Base-by-base conservation (phyloP, 2,329 filamentous ascomycete genomes). In the Hirsutella minnesotensis region DNA sequence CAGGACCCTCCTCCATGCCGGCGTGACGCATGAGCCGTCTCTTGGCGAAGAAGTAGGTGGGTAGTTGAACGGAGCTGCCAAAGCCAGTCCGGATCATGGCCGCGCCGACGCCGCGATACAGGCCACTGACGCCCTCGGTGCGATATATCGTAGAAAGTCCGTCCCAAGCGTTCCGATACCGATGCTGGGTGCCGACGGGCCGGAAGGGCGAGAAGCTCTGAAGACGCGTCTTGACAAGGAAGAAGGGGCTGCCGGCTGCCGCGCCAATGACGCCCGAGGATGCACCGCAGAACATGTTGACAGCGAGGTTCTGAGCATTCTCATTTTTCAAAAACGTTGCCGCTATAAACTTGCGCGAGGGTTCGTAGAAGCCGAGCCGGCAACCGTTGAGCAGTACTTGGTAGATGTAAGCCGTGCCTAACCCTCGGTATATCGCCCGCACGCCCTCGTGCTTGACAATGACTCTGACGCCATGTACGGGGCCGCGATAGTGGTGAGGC, bases 31-130 rank as follows among this genome's bases (percentile, higher is more conserved):
- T 75, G 53, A 98, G 67, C 53, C 85, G 72, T 47, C 92, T 73
- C 72, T 98, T 98, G 12, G 90, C 92, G 55, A 96, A 92, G 67
- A 96, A 98, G 64, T 98, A 98, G 30, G 92, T 98, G 2, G 92
- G 92, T 47, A 98, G 72, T 66, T 98, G 92, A 10, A 96, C 92
- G 5, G 87, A 92, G 64, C 86, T 94, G 40, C 92, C 92, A 54
- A 95, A 95, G 20, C 90, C 90, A 1, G 92, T 98, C 45, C 92
- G 75, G 48, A 98, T 86, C 86, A 95, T 95, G 19, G 92, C 89
- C 3, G 92, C 90, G 3, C 79, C 82, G 1, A 96, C 86, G 44
- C 92, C 92, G 44, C 92, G 76, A 66, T 96, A 98, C 20, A 96
- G 66, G 2, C 92, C 92, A 43, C 69, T 69, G 29, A 90, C 55